phyloP scores from a whole-genome alignment of 371 early-diverging fungal genomes.

The Mucor velutinosus region DNA sequence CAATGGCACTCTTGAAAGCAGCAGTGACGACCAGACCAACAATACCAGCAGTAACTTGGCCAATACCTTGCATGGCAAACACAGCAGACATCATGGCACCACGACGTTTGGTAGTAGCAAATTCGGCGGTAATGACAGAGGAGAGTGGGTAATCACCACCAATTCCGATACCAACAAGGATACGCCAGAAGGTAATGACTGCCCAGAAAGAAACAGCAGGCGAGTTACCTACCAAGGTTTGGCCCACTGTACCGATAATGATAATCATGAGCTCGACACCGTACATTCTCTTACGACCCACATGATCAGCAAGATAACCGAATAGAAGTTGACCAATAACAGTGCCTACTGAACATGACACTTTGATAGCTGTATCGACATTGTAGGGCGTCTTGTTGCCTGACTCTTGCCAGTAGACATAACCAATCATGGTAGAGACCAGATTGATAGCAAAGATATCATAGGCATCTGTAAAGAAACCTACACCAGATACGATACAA shows the following conservation, averaged over 20 bases:
- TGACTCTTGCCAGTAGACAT: conserved; percentile 57
- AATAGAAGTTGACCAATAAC: conserved; percentile 78
- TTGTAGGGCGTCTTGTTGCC: conserved; percentile 53
- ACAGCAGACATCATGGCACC: conserved; percentile 86
- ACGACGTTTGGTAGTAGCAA: conserved; percentile 71
- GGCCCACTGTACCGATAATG: conserved; percentile 71
- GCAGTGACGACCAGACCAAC: conserved; percentile 63
- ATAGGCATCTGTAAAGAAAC: conserved; percentile 89
- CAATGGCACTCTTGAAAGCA: conserved; percentile 56
- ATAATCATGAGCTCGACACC: conserved; percentile 81
- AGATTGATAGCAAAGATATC: conserved; percentile 87
- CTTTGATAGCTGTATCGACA: conserved; percentile 69
- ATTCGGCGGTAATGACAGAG: conserved; percentile 82
- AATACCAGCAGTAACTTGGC: conserved; percentile 70
- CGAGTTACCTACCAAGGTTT: conserved; percentile 62
- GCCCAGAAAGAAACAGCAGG: conserved; percentile 59
- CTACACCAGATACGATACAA: conserved; percentile 82
- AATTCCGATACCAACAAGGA: conserved; percentile 77
- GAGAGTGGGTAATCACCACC: conserved; percentile 80
- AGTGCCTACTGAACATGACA: conserved; percentile 74
- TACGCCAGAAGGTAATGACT: conserved; percentile 74
- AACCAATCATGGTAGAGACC: conserved; percentile 76
- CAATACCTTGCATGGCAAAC: conserved; percentile 77
- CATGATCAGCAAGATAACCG: conserved; percentile 77
- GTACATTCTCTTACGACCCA: conserved; percentile 82